Evolutionary conservation across 768 basidiomycete species (phyloP).

Genomic region (Boletus huronensis): DNA sequence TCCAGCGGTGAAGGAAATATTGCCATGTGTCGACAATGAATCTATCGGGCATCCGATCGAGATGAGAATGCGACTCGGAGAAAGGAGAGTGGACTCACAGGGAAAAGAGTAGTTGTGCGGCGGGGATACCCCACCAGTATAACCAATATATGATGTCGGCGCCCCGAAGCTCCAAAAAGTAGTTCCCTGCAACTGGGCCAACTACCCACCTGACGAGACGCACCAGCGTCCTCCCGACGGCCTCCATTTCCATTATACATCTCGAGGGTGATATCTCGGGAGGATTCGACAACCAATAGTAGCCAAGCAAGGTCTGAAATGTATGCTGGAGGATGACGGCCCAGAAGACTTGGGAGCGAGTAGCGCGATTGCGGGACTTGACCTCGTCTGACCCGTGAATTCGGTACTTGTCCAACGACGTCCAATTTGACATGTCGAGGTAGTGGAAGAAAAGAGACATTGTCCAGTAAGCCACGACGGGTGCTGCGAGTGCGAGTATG

Average conservation of each 20-base stretch:
- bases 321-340: conserved; percentile 86
- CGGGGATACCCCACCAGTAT: conserved; percentile 95
- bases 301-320: conserved; percentile 76
- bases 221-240: conserved; percentile 39
- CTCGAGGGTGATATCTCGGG: conserved; percentile 30
- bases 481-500: conserved; percentile 65
- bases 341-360: conserved; percentile 64
- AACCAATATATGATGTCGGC: conserved; percentile 52
- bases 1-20: conserved; percentile 89
- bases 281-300: conserved; percentile 56
- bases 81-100: conserved; percentile 58
- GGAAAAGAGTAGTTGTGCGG: conserved; percentile 66
- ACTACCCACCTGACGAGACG: conserved; percentile 37
- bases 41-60: conserved; percentile 39
- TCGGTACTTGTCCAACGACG: conserved; percentile 77
- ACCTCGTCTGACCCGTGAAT: conserved; percentile 89
- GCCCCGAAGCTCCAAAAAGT: conserved; percentile 37
- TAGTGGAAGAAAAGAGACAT: conserved; percentile 75
- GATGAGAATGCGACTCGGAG: not conserved
- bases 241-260: conserved; percentile 44
- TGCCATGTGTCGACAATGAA: conserved; percentile 98
- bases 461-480: conserved; percentile 82
- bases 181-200: conserved; percentile 39
- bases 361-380: conserved; percentile 67
- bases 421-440: conserved; percentile 74